Evolutionary conservation across 176 grass and related monocot species (phyloP).

Genomic region (Tillandsia leiboldiana): DNA sequence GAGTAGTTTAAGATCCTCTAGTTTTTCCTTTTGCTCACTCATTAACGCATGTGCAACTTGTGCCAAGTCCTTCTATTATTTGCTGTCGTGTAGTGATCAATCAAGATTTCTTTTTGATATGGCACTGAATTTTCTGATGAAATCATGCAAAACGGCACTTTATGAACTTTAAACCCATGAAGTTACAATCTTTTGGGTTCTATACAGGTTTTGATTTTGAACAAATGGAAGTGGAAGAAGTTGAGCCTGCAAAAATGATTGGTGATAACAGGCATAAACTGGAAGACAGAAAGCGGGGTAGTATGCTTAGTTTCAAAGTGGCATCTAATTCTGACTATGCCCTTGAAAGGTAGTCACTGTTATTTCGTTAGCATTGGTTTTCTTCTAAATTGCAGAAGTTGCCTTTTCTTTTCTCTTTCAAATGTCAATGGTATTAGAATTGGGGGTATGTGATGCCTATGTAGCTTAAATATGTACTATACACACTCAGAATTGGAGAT

Average conservation of each 20-base stretch:
- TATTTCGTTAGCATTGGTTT: background rate
- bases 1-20: background rate
- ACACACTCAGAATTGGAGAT: no score
- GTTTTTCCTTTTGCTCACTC: background rate
- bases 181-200: background rate
- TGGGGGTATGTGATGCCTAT: no score
- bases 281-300: slow-evolving; percentile 54
- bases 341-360: slow-evolving; percentile 57
- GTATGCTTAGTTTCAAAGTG: slow-evolving; percentile 72
- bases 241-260: slow-evolving; percentile 50
- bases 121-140: no score
- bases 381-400: no score
- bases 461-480: no score
- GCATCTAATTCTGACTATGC: slow-evolving; percentile 70
- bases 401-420: no score
- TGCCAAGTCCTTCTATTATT: background rate
- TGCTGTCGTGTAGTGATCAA: background rate
- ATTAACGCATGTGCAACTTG: background rate
- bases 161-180: no score
- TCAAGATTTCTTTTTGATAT: no score
- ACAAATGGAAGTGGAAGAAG: slow-evolving; percentile 76
- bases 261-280: slow-evolving; percentile 44
- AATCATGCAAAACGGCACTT: no score
- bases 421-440: no score
- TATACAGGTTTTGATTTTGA: slow-evolving; percentile 71